A percentile compares a stretch with the other conserved stretches of the same genome.
These are phyloP conservation scores for Inosperma sp. DNA, from an alignment of 768 basidiomycete genomes.

Conservation along the genomic window DNA sequence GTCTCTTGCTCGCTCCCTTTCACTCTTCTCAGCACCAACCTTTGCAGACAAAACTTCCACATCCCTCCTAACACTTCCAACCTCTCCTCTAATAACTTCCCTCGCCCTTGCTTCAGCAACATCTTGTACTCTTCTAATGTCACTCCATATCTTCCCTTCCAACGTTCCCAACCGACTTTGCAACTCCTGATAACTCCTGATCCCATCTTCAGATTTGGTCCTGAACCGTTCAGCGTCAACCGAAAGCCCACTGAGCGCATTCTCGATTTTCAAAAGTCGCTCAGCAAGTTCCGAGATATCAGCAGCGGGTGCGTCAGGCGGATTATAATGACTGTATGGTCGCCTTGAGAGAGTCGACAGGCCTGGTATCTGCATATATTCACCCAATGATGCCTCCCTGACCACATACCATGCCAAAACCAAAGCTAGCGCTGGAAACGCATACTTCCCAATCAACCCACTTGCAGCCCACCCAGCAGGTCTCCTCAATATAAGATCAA, in stretches of 20 bases:
- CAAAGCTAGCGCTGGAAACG: conserved; percentile 39
- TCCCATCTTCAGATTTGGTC: conserved; percentile 49
- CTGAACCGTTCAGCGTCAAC: conserved; percentile 49
- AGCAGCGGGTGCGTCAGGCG: conserved; percentile 57
- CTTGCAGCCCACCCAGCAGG: conserved; percentile 42
- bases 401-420: conserved; percentile 45
- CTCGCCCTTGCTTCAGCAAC: conserved; percentile 54
- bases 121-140: conserved; percentile 36
- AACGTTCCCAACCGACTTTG: conserved; percentile 50
- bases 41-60: conserved; percentile 49
- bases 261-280: conserved; percentile 61
- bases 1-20: conserved; percentile 22
- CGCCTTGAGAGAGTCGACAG: conserved; percentile 20
- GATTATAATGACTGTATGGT: conserved; percentile 42
- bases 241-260: conserved; percentile 55
- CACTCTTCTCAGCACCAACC: conserved; percentile 25
- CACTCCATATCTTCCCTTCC: conserved; percentile 45
- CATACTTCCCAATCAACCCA: conserved; percentile 36
- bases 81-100: conserved; percentile 38
- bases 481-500: conserved; percentile 45
- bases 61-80: conserved; percentile 52
- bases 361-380: conserved; percentile 29
- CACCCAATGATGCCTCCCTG: conserved; percentile 33
- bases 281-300: conserved; percentile 61
- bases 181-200: conserved; percentile 48